Conservation (phyloP, 805 yeast genomes). For the Jamesozyma spencerorum region DNA sequence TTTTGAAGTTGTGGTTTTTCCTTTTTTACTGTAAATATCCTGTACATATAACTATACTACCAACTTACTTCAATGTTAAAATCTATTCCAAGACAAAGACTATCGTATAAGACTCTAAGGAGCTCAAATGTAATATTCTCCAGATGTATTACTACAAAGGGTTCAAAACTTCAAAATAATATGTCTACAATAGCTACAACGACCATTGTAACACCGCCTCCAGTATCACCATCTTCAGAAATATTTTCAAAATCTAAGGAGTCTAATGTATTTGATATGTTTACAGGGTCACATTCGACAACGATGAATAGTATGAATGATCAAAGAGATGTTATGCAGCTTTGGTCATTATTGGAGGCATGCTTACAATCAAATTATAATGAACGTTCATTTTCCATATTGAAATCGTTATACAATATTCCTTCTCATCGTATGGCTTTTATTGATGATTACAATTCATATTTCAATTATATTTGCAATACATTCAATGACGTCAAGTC, state of each 20-base stretch:
- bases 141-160: conserved; percentile 13
- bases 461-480: conserved; percentile 30
- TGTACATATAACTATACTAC: too few species aligned
- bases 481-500: conserved; percentile 27
- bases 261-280: conserved; percentile 15
- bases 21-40: too few species aligned
- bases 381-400: conserved; percentile 59
- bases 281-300: conserved; percentile 20
- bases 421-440: conserved; percentile 38
- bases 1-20: too few species aligned
- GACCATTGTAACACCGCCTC: background rate
- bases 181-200: conserved; percentile 1
- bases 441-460: conserved; percentile 60
- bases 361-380: conserved; percentile 57
- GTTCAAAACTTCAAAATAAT: conserved; percentile 8
- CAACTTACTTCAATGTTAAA: background rate
- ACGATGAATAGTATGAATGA: conserved; percentile 10
- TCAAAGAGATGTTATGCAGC: conserved; percentile 33
- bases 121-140: conserved; percentile 4
- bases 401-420: conserved; percentile 51
- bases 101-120: background rate
- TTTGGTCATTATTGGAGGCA: conserved; percentile 74
- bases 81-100: background rate
- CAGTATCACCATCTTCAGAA: too few species aligned
- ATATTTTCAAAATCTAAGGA: too few species aligned